Base-by-base conservation (phyloP, 2,329 filamentous ascomycete species). In the Trichoderma breve region DNA sequence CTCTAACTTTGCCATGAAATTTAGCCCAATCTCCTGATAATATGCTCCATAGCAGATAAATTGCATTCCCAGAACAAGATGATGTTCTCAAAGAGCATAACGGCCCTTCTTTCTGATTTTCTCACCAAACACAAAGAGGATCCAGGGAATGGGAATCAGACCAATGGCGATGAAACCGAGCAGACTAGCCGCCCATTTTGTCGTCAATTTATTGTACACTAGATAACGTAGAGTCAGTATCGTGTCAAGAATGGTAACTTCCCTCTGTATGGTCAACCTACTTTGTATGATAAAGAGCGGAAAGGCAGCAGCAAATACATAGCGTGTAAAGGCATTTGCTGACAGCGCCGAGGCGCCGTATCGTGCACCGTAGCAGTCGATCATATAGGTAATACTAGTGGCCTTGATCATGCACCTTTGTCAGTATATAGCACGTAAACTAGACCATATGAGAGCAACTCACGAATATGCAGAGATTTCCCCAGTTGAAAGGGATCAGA, bases 301-400 rank as follows among this genome's bases (percentile, higher is more conserved):
- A 61, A 86, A 86, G 0, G 76, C 80, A 0, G 81, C 80, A 2
- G 81, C 82, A 11, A 85, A 76, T 0, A 75, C 75, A 57, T 84
- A 86, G 53, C 84, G 78, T n/a, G 82, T 71, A 4, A 86, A 76
- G 0, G 82, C 81, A 67, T 86, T 86, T 0, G 85, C 84, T 1
- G 84, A 84, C 9, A 76, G 70, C 0, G 76, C 76, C 3, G 74
- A 74, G 4, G 74, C 73, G 4, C 71, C 65, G 11, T 70, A 71
- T 15, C 73, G 70, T 3, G 67, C 60, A 1, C 75, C 73, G 53
- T 75, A 76, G 15, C 73, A 75, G 55, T 76, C 75, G 0, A 76
- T 66, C 71, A 76, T 73, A 51, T 76, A 75, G 2, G 70, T 70
- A 18, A 76, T 74, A 3, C 53, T 73, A 24, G 15, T 73, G 51